These are phyloP conservation scores for Aspergillus brasiliensis DNA, from an alignment of 2,329 filamentous ascomycete genomes.

Conservation along the genomic window DNA sequence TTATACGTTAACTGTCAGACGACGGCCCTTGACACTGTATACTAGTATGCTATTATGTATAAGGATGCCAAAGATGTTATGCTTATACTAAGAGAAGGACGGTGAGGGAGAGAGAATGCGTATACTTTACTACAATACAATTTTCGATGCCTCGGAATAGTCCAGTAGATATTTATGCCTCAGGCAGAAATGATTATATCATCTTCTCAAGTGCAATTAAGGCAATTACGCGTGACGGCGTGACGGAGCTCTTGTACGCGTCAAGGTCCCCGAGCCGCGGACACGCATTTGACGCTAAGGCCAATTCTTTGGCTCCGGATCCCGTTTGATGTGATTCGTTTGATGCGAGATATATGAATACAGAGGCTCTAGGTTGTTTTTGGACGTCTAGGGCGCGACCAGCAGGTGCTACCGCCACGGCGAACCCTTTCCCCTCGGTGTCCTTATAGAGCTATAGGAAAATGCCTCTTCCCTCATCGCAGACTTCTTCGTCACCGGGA, in stretches of 20 bases:
- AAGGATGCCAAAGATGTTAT: background rate
- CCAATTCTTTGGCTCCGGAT: background rate
- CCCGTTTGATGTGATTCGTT: conserved; percentile 4
- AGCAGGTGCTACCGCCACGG: background rate
- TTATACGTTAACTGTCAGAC: background rate
- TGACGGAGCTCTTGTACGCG: conserved; percentile 28
- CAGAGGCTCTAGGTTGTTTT: background rate
- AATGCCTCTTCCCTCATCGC: conserved; percentile 40
- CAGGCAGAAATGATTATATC: background rate
- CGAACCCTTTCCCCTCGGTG: background rate
- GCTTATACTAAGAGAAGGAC: background rate
- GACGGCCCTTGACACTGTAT: background rate
- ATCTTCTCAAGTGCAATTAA: background rate
- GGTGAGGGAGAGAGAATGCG: background rate
- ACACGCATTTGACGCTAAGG: conserved; percentile 10
- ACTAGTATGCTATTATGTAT: background rate
- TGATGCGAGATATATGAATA: background rate
- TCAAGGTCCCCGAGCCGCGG: conserved; percentile 31
- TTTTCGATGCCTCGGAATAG: background rate
- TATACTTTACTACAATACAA: background rate
- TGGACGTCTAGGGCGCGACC: background rate
- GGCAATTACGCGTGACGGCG: conserved; percentile 21
- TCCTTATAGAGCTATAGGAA: background rate
- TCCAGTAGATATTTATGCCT: background rate
- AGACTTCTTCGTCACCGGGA: conserved; percentile 35